A percentile compares a stretch with the other conserved stretches of the same genome.
These are phyloP conservation scores for Pseudogymnoascus sp. DNA, from an alignment of 2,329 filamentous ascomycete genomes.

Conservation along the genomic window DNA sequence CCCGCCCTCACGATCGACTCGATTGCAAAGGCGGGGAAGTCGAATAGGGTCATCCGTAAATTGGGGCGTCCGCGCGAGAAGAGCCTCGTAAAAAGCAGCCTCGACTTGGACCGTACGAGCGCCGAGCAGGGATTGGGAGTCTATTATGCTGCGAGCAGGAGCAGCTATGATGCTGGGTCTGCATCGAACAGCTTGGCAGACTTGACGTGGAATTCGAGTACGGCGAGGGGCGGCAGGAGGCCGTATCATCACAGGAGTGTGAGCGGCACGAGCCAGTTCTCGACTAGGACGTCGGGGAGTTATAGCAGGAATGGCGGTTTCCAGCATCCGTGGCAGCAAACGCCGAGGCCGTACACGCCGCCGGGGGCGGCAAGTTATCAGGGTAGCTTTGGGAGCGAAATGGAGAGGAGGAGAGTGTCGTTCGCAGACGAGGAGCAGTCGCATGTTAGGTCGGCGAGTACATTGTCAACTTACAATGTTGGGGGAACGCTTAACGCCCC, in stretches of 20 bases:
- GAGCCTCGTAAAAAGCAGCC: not conserved
- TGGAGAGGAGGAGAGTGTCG: not conserved
- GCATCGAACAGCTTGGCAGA: not conserved
- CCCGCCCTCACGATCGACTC: not conserved
- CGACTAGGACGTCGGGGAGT: not conserved
- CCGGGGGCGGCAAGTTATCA: constrained; percentile 25
- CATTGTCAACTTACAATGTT: not conserved
- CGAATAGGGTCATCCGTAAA: constrained; percentile 1
- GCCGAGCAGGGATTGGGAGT: not conserved
- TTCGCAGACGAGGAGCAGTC: not conserved
- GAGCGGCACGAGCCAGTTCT: constrained; percentile 5
- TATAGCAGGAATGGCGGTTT: constrained; percentile 31
- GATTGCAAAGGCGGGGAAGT: not conserved
- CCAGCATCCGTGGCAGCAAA: constrained; percentile 54
- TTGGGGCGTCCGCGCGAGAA: not conserved
- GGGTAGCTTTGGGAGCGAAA: not conserved
- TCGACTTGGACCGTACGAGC: not conserved
- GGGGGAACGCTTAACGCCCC: not conserved
- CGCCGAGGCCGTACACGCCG: constrained; percentile 47
- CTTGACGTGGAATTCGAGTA: constrained; percentile 1
- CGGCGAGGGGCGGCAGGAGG: constrained; percentile 1
- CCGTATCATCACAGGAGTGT: constrained; percentile 1
- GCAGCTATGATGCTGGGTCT: not conserved
- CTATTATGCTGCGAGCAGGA: not conserved
- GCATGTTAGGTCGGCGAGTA: not conserved